Evolutionary conservation across 805 yeast genomes (phyloP), one percentile per base, ranked within the genome.

Genomic region (baker's yeast (Saccharomyces cerevisiae)): DNA sequence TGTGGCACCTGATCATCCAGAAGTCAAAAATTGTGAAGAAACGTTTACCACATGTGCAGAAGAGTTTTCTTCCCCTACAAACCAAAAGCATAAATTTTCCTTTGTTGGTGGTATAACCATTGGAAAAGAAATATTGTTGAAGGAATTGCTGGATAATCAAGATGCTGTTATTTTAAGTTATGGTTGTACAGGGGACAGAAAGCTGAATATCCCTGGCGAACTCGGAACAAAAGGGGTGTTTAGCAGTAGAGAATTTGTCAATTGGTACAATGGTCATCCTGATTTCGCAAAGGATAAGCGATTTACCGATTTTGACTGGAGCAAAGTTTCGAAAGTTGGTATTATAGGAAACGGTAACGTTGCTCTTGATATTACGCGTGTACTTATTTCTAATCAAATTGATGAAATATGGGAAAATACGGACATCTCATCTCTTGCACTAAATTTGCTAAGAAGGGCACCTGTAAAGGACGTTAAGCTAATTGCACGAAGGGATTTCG

Each of bases 1-100:
- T 1, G 98, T 94, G n/a, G 97, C 99, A 0, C 99, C 99, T 2
- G 99, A 94, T 70, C 97, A 94, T 70, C 96, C 97, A 0, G 98
- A 94, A 64, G 98, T 94, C 31, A 92, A 91, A 68, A 83, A 83
- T 56, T 87, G 94, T 62, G 79, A 76, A 51, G 75, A 86, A 21
- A 83, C 90, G 51, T 85, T 94, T 65, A 78, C 77, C 9, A 83
- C 84, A 52, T 73, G 76, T 24, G 73, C 73, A 14, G 54, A 66
- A 13, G 59, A 62, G 29, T 62, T 55, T 21, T 13, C 24, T 5
- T 21, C 51, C 11, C 50, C 51, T 3, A 55, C 59, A 60, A 62
- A 72, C 64, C 53, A 59, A 26, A 61, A 65, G 11, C 67, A 70
- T 11, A 61, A 69, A 1, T 82, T 84, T 63, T 67, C 73, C 41